Base-by-base conservation (phyloP, 441 rosid genomes). In the Populus hybrid region DNA sequence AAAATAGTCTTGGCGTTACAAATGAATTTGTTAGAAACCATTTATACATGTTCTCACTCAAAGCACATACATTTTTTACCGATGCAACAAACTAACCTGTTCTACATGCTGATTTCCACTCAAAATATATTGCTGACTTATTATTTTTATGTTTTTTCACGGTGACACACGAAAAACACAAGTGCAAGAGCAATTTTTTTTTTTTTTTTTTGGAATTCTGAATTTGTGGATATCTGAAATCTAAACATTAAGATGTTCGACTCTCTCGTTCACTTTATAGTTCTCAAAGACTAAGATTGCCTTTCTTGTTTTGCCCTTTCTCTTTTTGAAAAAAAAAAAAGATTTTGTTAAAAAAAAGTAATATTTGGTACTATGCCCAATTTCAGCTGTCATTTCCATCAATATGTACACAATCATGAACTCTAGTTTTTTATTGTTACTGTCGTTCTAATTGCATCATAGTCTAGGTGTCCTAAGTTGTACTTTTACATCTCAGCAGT, bases 21-120 rank as follows among this genome's bases (percentile, higher is more conserved):
- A 18, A 36, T 32, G 78, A 67, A 67, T 42, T 3, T 75, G 14
- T 50, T 16, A 30, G 78, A 75, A 67, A 67, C 34, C 34, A 34
- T 35, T 14, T 59, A 30, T 23, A 69, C 32, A 8, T n/a, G 6
- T 7, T 26, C 23, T 14, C 63, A 67, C 16, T 70, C 26, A 36
- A 16, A 59, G n/a, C 34, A 36, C 10, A 6, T 24, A 9, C 20
- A 36, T 8, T 57, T 68, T 8, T 76, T 69, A 46, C 4, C 50
- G 20, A 57, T 35, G 24, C 65, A 10, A 68, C 23, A n/a, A 59
- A 50, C 6, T 46, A 12, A 46, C 53, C 50, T 40, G 10, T 10
- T 14, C 23, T 32, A 16, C 16, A 14, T 67, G 24, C 36, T 21
- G 35, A 21, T 63, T 4, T 74, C 11, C 32, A 5, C 38, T 42